Evolutionary conservation across 768 basidiomycete species (phyloP).

Genomic region (Hortiboletus campestris): DNA sequence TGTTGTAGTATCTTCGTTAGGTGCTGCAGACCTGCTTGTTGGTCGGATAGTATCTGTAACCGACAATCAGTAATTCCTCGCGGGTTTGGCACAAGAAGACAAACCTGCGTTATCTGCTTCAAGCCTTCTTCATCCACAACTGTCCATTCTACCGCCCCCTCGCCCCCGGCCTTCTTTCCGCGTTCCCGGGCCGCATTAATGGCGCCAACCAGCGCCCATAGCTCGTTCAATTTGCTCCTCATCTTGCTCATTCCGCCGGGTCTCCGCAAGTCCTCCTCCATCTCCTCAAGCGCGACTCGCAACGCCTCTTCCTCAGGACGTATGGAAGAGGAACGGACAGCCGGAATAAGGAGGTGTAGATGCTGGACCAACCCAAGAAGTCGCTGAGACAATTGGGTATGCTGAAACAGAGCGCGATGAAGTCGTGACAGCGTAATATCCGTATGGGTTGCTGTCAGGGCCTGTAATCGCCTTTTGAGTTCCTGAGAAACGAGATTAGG

Average conservation of each 20-base stretch:
- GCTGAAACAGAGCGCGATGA: slow-evolving; percentile 56
- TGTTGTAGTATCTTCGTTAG: slow-evolving; percentile 71
- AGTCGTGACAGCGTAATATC: slow-evolving; percentile 68
- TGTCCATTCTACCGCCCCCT: slow-evolving; percentile 61
- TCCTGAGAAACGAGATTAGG: slow-evolving; percentile 42
- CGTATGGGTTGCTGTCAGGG: slow-evolving; percentile 60
- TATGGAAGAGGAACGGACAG: slow-evolving; percentile 70
- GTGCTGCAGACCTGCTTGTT: slow-evolving; percentile 79
- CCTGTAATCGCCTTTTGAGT: slow-evolving; percentile 59
- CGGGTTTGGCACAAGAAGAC: slow-evolving; percentile 12
- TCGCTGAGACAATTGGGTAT: slow-evolving; percentile 70
- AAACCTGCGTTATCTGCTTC: slow-evolving; percentile 69
- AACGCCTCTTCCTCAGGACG: slow-evolving; percentile 79
- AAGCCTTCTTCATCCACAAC: slow-evolving; percentile 88
- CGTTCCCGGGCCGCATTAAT: slow-evolving; percentile 58
- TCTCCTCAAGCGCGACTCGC: slow-evolving; percentile 65
- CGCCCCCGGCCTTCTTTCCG: slow-evolving; percentile 40
- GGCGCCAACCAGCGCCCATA: slow-evolving; percentile 83
- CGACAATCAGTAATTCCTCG: neutral
- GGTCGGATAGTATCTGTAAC: slow-evolving; percentile 65
- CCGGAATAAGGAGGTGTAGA: slow-evolving; percentile 75
- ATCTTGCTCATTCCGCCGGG: slow-evolving; percentile 54
- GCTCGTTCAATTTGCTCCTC: slow-evolving; percentile 73
- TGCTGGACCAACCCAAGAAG: slow-evolving; percentile 71
- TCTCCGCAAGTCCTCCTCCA: slow-evolving; percentile 66